Base-by-base conservation (phyloP, 2,329 filamentous ascomycete species). In the Arachnomyces sp. region DNA sequence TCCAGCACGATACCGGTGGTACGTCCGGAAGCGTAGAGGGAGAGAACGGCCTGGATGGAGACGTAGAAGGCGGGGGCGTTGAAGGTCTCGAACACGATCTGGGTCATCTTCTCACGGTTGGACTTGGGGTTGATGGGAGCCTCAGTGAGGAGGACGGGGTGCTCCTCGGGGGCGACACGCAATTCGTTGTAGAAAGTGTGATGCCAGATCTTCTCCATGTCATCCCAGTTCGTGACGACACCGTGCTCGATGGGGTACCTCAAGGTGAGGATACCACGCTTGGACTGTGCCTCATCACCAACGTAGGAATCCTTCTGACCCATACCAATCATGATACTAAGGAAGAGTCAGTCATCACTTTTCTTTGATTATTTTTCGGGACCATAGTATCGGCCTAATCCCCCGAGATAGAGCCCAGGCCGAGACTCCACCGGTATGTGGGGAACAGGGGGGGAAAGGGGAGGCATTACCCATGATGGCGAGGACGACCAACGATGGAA, bases 171-270 rank as follows among this genome's bases (percentile, higher is more conserved):
- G 61, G 92, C 92, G 54, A 98, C 92, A 90, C 92, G 90, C 66
- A 98, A 81, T 80, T 98, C 92, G 77, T 98, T 98, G 86, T 96
- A 98, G 81, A 98, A 98, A 67, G 92, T 96, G 86, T 98, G 92
- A 74, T 98, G 92, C 92, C 92, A 98, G 63, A 98, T 96, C 84
- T 96, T 96, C 80, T 96, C 92, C 92, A 96, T 96, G 73, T 96
- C 92, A 71, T 98, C 92, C 92, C 92, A 98, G 86, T 96, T 96
- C 76, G 92, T 98, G 68, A 98, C 92, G 63, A 98, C 29, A 92
- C 92, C 92, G 82, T 98, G 92, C 81, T 98, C 92, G 70, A 98
- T 98, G 67, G 92, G 92, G 76, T 98, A 98, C 78, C 92, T 84
- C 68, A 98, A 81, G 52, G 90, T 96, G 61, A 98, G 82, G 76